Evolutionary conservation across 768 basidiomycete species (phyloP), one percentile per base, ranked within the genome.

Genomic region (Astraeus odoratus): DNA sequence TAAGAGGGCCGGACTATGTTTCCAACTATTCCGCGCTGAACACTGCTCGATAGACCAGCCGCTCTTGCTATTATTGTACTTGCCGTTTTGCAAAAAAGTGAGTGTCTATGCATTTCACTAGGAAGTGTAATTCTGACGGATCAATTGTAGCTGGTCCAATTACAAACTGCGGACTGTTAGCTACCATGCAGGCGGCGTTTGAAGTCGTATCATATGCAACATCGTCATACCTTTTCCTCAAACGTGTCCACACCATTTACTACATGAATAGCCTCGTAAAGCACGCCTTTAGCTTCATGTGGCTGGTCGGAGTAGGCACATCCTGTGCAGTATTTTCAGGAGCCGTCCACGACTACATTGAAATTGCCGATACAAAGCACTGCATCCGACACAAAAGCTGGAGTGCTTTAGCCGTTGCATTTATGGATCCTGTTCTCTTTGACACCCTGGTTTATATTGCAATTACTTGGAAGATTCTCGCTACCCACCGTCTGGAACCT

Each of bases 381-480:
- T 64, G 65, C 42, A 46, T 56, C 5, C 51, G 53, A 27, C 43
- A 39, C 10, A 22, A 33, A 15, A 57, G 49, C 8, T 50, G 56
- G 18, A 34, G 52, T 3, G 58, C 42, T 30, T 50, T 42, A 15
- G 53, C 47, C 7, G 50, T 53, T 3, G 51, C 50, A 7, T 48
- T 53, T 4, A 51, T 60, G 27, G 43, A 49, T 5, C 54, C 56
- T 4, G 46, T 58, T 10, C 38, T 57, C 16, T 49, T 59, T 48
- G 65, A 67, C 45, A 60, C 59, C 2, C 33, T 61, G 10, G 52
- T 67, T 8, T 63, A 65, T 40, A 15, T 65, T 16, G 58, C 59
- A 1, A 59, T 65, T 33, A 57, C 64, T 9, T 59, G 50, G 48
- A 52, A 51, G 29, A 20, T 66, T 24, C 42, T 55, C 13, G 50